Evolutionary conservation across 495 filamentous ascomycete genomes (phyloP), one percentile per base, ranked within the genome.

Genomic region (Cryomyces antarcticus): DNA sequence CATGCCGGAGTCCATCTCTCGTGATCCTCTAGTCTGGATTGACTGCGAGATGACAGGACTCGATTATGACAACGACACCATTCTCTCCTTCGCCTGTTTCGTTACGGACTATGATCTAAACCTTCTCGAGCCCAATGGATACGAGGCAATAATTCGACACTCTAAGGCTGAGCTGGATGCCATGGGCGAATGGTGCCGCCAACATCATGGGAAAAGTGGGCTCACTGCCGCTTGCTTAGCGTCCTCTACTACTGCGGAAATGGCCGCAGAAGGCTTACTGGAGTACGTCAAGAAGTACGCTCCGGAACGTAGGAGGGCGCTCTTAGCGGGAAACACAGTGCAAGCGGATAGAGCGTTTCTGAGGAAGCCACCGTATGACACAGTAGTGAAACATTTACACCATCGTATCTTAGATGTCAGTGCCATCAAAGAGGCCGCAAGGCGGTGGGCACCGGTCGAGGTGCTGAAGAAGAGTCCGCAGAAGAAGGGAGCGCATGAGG

Each of bases 1-100:
- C 38, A 58, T 56, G 55, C 55, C 55, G 4, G 54, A 56, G 43
- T 44, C 50, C 4, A 44, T 47, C 38, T 78, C 73, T 7, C 58
- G 56, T 34, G 71, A 75, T 45, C 72, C 81, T 24, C 56, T 89
- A 29, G 80, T 88, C 27, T 89, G 83, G 81, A 84, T 93, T 41
- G 84, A 92, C 57, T 92, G 85, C 57, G 84, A 93, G 86, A 97
- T 97, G 89, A 95, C 92, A 3, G 89, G 89, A 4, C 74, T 97
- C 4, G 67, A 93, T 57, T 64, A 74, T 2, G 71, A 78, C 29
- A 71, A 59, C 13, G 92, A 96, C 52, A 70, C 73, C 11, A 93
- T 97, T 53, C 73, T 97, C 49, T 83, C 92, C 55, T 80, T 97
- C 30, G 89, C 79, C 59, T 97, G 89, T 63, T 80, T 92, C 62